These are phyloP conservation scores for Penicillium sp. DNA, from an alignment of 2,329 filamentous ascomycete genomes.

Conservation along the genomic window DNA sequence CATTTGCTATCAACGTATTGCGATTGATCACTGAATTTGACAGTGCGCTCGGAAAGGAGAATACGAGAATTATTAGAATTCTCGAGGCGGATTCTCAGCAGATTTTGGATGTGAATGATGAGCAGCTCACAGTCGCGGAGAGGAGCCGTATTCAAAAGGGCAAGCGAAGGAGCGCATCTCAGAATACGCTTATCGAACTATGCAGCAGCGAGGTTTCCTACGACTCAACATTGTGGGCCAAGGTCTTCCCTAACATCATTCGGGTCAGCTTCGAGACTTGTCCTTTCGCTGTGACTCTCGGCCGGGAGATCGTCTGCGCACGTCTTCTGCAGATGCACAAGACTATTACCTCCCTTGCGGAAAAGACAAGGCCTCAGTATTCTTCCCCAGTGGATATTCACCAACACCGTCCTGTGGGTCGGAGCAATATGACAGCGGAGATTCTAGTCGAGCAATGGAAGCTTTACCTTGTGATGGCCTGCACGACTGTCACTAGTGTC, in stretches of 20 bases:
- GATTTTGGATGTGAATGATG: constrained; percentile 88
- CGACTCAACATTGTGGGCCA: constrained; percentile 94
- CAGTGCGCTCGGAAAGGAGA: constrained; percentile 73
- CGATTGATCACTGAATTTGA: constrained; percentile 93
- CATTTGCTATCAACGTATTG: constrained; percentile 87
- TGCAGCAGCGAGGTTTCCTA: constrained; percentile 95
- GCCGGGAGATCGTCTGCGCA: constrained; percentile 86
- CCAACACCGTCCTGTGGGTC: constrained; percentile 39
- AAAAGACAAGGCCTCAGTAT: constrained; percentile 57
- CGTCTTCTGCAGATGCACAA: constrained; percentile 90
- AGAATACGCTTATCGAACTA: constrained; percentile 84
- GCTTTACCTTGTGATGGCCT: constrained; percentile 92
- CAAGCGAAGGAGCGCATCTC: constrained; percentile 74
- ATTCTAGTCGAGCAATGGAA: constrained; percentile 97
- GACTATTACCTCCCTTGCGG: constrained; percentile 71
- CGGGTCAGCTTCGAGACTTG: constrained; percentile 86
- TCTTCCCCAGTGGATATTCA: constrained; percentile 34
- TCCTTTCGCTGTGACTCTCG: constrained; percentile 83
- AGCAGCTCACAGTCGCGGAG: constrained; percentile 78
- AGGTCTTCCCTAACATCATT: constrained; percentile 93
- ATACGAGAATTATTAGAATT: constrained; percentile 81
- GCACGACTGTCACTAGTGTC: constrained; percentile 84
- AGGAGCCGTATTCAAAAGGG: constrained; percentile 87
- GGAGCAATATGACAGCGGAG: constrained; percentile 67
- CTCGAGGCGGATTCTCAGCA: constrained; percentile 83